Evolutionary conservation across 768 basidiomycete species (phyloP).

Genomic region (Naganishia friedmannii): DNA sequence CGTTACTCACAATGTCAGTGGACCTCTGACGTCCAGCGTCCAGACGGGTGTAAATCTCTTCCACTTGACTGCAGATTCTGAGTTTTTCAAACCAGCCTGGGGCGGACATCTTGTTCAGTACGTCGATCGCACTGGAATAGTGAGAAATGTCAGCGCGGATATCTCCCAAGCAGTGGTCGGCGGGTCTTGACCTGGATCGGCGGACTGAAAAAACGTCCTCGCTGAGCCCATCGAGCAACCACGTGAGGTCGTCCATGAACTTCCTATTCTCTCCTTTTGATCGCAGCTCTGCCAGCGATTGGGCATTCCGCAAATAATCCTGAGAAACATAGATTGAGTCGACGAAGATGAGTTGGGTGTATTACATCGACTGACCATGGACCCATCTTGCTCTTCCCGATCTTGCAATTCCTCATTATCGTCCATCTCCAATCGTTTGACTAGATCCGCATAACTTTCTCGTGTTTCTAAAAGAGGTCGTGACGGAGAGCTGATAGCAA

Average conservation of each 20-base stretch:
- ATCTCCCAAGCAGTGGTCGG: neutral
- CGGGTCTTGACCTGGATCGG: constrained; percentile 35
- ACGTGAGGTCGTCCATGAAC: constrained; percentile 49
- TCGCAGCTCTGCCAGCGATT: constrained; percentile 45
- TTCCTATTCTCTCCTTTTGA: constrained; percentile 46
- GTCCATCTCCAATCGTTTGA: constrained; percentile 43
- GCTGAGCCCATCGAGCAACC: constrained; percentile 41
- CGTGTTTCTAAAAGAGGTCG: constrained; percentile 20
- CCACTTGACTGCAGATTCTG: constrained; percentile 45
- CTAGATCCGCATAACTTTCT: constrained; percentile 45
- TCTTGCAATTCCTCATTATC: constrained; percentile 24
- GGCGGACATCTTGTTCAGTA: constrained; percentile 27
- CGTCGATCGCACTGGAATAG: constrained; percentile 18
- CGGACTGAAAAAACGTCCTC: constrained; percentile 19
- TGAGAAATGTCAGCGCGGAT: neutral
- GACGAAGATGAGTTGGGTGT: neutral
- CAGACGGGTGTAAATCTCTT: constrained; percentile 41
- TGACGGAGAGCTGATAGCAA: neutral
- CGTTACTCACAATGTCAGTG: constrained; percentile 39
- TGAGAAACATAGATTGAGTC: neutral
- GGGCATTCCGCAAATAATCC: constrained; percentile 29
- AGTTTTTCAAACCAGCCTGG: constrained; percentile 41
- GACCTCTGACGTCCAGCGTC: constrained; percentile 30
- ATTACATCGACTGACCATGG: constrained; percentile 24
- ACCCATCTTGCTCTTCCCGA: constrained; percentile 30